Percentiles rank a stretch among this genome's conserved stretches.
Conservation (phyloP, 371 early-diverging fungal genomes). For the Rhizopus sp. region DNA sequence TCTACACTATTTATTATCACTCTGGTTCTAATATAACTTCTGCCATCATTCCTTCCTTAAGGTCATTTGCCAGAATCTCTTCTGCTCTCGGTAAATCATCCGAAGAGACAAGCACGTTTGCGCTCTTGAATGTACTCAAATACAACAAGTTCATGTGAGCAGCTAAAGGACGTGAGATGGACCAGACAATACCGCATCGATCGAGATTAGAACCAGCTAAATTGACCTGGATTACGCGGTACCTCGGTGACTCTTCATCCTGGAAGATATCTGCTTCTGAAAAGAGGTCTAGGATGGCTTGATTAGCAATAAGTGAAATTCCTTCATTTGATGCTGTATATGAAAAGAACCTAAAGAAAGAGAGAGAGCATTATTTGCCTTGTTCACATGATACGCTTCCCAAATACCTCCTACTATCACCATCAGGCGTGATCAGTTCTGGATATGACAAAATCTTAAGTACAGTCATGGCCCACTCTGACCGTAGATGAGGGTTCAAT, state of each 20-base stretch:
- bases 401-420: slow-evolving; percentile 25
- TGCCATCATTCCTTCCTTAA: slow-evolving; percentile 35
- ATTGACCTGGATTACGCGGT: slow-evolving; percentile 74
- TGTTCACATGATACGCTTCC: neutral
- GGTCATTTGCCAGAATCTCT: slow-evolving; percentile 33
- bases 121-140: slow-evolving; percentile 70
- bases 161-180: slow-evolving; percentile 70
- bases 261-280: slow-evolving; percentile 61
- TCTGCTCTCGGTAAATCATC: slow-evolving; percentile 44
- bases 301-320: slow-evolving; percentile 71
- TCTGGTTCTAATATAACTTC: slow-evolving; percentile 37
- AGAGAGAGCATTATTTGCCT: neutral
- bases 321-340: slow-evolving; percentile 76
- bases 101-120: slow-evolving; percentile 68
- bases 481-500: slow-evolving; percentile 53
- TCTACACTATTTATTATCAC: too few relatives aligned
- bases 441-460: slow-evolving; percentile 70
- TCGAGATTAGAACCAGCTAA: slow-evolving; percentile 65
- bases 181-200: slow-evolving; percentile 73
- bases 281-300: slow-evolving; percentile 58
- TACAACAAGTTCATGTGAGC: slow-evolving; percentile 70
- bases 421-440: slow-evolving; percentile 29
- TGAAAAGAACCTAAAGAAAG: slow-evolving; percentile 56
- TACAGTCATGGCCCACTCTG: slow-evolving; percentile 61
- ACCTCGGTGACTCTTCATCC: slow-evolving; percentile 56